These are phyloP conservation scores for Ogataea nakhonphanomensis DNA, from an alignment of 805 yeast genomes.

Conservation along the genomic window DNA sequence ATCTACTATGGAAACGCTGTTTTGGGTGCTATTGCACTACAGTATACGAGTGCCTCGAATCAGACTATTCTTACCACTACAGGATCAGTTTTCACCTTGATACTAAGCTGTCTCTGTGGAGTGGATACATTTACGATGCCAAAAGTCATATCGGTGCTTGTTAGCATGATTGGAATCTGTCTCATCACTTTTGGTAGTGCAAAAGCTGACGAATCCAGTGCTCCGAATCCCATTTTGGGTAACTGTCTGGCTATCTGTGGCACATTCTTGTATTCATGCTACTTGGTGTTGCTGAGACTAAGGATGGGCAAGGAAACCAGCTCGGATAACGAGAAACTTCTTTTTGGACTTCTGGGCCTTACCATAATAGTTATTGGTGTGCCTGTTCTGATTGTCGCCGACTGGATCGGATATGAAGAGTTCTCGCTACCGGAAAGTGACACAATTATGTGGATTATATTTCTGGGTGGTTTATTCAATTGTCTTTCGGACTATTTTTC, in stretches of 20 bases:
- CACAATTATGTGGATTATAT: conserved; percentile 32
- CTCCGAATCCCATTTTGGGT: conserved; percentile 39
- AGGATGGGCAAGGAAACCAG: conserved; percentile 42
- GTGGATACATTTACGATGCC: conserved; percentile 41
- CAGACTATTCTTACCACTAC: conserved; percentile 50
- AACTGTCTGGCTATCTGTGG: conserved; percentile 43
- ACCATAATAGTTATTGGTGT: conserved; percentile 37
- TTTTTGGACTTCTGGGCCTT: conserved; percentile 47
- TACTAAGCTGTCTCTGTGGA: conserved; percentile 39
- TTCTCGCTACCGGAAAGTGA: conserved; percentile 42
- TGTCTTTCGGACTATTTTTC: conserved; percentile 49
- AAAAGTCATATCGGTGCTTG: conserved; percentile 40
- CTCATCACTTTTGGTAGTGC: conserved; percentile 39
- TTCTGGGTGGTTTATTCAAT: conserved; percentile 42
- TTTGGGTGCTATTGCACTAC: conserved; percentile 40
- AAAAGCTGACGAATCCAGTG: not conserved
- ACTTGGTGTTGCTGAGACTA: conserved; percentile 41
- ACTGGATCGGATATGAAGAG: conserved; percentile 38
- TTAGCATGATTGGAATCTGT: conserved; percentile 46
- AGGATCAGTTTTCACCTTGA: conserved; percentile 47
- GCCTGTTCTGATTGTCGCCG: conserved; percentile 38
- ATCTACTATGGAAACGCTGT: conserved; percentile 42
- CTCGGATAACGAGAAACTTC: conserved; percentile 43
- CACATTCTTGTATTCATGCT: conserved; percentile 46
- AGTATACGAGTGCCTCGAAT: conserved; percentile 51